Conservation (phyloP, 164 flowering plant genomes). For the Magnolia officinalis region DNA sequence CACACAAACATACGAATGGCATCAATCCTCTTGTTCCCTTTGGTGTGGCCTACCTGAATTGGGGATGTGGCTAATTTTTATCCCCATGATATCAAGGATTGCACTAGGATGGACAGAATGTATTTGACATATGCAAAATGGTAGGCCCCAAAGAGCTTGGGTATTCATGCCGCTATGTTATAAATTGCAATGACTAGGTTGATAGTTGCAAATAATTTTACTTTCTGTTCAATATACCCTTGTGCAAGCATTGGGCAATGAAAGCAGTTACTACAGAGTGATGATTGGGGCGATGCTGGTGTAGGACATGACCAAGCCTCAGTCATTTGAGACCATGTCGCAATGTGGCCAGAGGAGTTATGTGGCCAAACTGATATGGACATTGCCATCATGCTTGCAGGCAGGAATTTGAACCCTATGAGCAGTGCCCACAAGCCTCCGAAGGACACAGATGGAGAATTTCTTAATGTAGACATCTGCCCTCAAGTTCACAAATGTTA, state of each 20-base stretch:
- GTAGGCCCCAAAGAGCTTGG: too few species aligned
- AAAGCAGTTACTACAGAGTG: conserved; percentile 71
- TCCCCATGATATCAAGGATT: too few species aligned
- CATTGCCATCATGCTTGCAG: conserved; percentile 18
- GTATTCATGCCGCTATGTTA: too few species aligned
- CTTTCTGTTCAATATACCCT: too few species aligned
- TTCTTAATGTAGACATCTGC: conserved; percentile 76
- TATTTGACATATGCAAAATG: too few species aligned
- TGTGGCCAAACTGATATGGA: conserved; percentile 48
- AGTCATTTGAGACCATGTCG: conserved; percentile 64
- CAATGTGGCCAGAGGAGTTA: conserved; percentile 69
- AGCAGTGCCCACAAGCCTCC: conserved; percentile 70
- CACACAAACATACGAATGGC: too few species aligned
- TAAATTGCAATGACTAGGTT: too few species aligned
- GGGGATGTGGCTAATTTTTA: too few species aligned
- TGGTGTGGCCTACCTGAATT: too few species aligned
- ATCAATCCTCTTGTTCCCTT: too few species aligned
- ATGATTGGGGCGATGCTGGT: conserved; percentile 80
- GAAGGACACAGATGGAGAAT: conserved; percentile 63
- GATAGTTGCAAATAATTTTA: too few species aligned
- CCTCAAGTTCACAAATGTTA: conserved; percentile 60
- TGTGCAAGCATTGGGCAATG: conserved; percentile 62
- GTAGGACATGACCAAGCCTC: conserved; percentile 72
- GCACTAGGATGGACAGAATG: too few species aligned
- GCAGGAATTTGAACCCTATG: conserved; percentile 55